Evolutionary conservation across 2,329 filamentous ascomycete species (phyloP), one percentile per base, ranked within the genome.

Genomic region (Colletotrichum paranaense): DNA sequence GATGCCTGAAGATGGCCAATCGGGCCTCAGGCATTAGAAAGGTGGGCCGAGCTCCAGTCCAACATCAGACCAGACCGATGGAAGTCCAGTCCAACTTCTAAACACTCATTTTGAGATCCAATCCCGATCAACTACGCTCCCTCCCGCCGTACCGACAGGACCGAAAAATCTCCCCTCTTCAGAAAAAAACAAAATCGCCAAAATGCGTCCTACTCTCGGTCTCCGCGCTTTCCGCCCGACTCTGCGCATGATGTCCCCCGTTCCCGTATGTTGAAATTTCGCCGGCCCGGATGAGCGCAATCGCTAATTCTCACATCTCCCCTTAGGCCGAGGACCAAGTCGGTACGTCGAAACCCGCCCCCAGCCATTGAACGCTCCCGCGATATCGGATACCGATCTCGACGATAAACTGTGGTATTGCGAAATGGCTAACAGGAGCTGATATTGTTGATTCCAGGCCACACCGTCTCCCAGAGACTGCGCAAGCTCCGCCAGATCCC

Each of bases 401-500:
- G 46, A 62, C 67, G 55, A 62, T 70, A n/a, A 70, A 62, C 38
- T 26, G 26, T 30, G 32, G 28, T 35, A 49, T 60, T 66, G 46
- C 57, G 4, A 71, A 55, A 72, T 76, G 32, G 58, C 32, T 42
- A 12, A 56, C 69, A 56, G 32, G 49, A 62, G 42, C 68, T 72
- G 60, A 74, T 53, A 30, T n/a, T 19, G 35, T 55, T 12, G 62
- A 26, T 35, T 71, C 64, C 77, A 99, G 97, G 95, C 83, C 97
- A 98, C 88, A 98, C 96, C 80, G 92, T 98, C 85, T 98, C 96
- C 78, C 97, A 98, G 89, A 94, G 96, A 83, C 89, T 99, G 80
- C 94, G 95, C 83, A 93, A 92, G 83, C 89, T 98, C 81, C 95
- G 93, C 90, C 92, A 92, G 86, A 93, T 98, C 82, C 97, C 97